phyloP scores from a whole-genome alignment of 306 rosid genomes.

The Cajanus cajan region DNA sequence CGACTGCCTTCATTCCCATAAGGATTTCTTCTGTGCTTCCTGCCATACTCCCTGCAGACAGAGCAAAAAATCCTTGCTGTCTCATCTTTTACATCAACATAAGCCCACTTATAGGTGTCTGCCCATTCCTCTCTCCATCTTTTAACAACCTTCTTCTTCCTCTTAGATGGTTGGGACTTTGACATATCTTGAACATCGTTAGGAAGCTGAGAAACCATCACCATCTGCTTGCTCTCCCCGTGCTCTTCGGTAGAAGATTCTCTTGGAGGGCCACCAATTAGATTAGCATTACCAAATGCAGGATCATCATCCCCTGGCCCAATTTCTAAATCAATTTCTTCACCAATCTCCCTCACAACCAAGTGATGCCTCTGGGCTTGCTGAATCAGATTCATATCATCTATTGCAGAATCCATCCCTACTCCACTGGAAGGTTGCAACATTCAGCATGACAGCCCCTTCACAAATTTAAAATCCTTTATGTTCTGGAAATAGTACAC shows the following conservation, averaged over 20 bases:
- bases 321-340: conserved; percentile 95
- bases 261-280: conserved; percentile 67
- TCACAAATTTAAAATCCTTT: conserved; percentile 29
- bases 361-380: conserved; percentile 94
- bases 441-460: conserved; percentile 86
- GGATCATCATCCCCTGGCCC: conserved; percentile 98
- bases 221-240: conserved; percentile 79
- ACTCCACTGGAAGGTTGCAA: conserved; percentile 61
- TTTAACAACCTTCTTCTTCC: conserved; percentile 97
- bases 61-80: conserved; percentile 98
- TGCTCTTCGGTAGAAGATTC: conserved; percentile 83
- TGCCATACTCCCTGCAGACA: conserved; percentile 91
- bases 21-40: conserved; percentile 96
- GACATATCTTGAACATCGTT: conserved; percentile 78
- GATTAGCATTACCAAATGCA: conserved; percentile 68
- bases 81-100: conserved; percentile 91
- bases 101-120: conserved; percentile 99
- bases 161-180: conserved; percentile 58
- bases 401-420: conserved; percentile 89
- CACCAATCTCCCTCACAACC: conserved; percentile 90
- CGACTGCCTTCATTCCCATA: conserved; percentile 99
- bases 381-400: conserved; percentile 94
- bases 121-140: conserved; percentile 99
- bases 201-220: conserved; percentile 77
- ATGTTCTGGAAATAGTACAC: conserved; percentile 20